These are phyloP conservation scores for Mucor ambiguus DNA, from an alignment of 371 early-diverging fungal species.

Conservation along the genomic window DNA sequence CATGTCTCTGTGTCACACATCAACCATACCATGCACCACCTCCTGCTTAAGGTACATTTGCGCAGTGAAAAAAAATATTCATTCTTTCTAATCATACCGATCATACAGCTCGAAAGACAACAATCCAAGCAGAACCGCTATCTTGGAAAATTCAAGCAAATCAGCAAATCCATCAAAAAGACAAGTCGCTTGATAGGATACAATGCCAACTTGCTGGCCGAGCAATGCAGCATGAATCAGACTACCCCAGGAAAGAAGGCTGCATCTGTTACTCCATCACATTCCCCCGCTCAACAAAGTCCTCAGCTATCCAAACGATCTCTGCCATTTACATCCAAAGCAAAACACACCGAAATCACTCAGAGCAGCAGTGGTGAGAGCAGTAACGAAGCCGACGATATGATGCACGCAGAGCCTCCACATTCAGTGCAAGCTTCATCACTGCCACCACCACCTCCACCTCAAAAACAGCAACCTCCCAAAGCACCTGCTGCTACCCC, in stretches of 20 bases:
- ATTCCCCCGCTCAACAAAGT: not conserved
- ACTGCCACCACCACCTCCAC: not conserved
- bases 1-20: slow-evolving; percentile 7
- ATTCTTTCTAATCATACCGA: not conserved
- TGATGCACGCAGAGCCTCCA: not conserved
- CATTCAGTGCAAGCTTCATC: not conserved
- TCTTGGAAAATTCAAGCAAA: slow-evolving; percentile 15
- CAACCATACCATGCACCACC: slow-evolving; percentile 6
- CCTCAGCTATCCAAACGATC: slow-evolving; percentile 12
- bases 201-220: slow-evolving; percentile 13
- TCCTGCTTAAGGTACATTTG: slow-evolving; percentile 8
- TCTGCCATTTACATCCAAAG: not conserved
- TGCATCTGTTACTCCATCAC: not conserved
- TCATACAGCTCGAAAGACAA: slow-evolving; percentile 16
- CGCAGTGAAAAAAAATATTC: not conserved
- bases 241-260: not conserved
- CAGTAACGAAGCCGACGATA: not conserved
- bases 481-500: not conserved
- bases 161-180: slow-evolving; percentile 15
- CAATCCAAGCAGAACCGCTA: slow-evolving; percentile 18
- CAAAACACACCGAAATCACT: not conserved
- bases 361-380: not conserved
- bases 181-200: slow-evolving; percentile 14
- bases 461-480: not conserved
- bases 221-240: not conserved